A percentile compares a stretch with the other conserved stretches of the same genome.
Conservation (phyloP, 495 filamentous ascomycete genomes). For the Daldinia grandis region DNA sequence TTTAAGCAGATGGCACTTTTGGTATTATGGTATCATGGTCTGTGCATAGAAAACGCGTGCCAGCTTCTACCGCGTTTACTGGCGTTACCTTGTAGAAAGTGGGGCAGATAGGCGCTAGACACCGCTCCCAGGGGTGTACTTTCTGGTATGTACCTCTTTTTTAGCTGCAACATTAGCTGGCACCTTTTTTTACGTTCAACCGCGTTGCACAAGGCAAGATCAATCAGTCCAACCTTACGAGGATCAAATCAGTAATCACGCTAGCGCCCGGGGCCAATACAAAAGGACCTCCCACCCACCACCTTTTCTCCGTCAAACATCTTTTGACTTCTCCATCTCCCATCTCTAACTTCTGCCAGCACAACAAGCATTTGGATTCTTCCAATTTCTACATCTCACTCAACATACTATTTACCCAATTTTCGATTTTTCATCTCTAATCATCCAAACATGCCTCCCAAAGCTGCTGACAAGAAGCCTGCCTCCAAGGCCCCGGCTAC, state of each 20-base stretch:
- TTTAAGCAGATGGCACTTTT: constrained; percentile 8
- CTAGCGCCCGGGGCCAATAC: constrained; percentile 60
- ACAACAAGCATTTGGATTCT: constrained; percentile 32
- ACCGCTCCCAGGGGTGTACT: constrained; percentile 25
- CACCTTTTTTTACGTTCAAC: constrained; percentile 29
- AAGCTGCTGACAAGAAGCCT: constrained; percentile 97
- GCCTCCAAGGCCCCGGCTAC: constrained; percentile 96
- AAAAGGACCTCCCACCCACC: constrained; percentile 60
- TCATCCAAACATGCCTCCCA: constrained; percentile 86
- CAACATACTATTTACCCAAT: constrained; percentile 34
- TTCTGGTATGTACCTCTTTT: constrained; percentile 5
- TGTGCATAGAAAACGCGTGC: constrained; percentile 35
- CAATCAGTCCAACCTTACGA: constrained; percentile 52
- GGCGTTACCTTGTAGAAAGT: constrained; percentile 15
- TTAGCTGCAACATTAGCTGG: constrained; percentile 2
- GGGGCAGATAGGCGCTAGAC: constrained; percentile 12
- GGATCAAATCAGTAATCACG: constrained; percentile 57
- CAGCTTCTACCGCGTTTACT: constrained; percentile 31
- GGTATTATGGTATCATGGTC: not conserved
- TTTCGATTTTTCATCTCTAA: constrained; percentile 22
- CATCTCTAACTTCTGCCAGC: constrained; percentile 48
- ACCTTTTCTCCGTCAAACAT: constrained; percentile 55
- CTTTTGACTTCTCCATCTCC: constrained; percentile 53
- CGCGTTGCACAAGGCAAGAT: constrained; percentile 38
- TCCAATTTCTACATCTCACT: constrained; percentile 45